phyloP scores from a whole-genome alignment of 192 early-diverging fungal genomes.

The Helicostylum pulchrum region DNA sequence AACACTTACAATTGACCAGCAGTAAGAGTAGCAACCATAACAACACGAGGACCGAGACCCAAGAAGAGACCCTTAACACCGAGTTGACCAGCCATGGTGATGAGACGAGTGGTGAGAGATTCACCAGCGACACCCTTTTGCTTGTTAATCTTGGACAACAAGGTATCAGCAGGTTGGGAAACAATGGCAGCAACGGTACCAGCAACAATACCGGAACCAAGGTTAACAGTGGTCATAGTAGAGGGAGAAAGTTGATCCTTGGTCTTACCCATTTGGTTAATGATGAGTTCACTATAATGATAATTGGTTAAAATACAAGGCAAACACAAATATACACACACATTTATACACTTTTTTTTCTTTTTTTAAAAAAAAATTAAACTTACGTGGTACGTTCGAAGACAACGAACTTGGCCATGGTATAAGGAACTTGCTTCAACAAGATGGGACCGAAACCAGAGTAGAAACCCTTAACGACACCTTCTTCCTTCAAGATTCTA shows the following conservation, averaged over 20 bases:
- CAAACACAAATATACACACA: background rate
- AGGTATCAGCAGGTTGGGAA: slow-evolving; percentile 68
- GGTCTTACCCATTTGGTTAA: slow-evolving; percentile 37
- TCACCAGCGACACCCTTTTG: slow-evolving; percentile 55
- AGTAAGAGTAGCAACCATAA: slow-evolving; percentile 67
- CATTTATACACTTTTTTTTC: background rate
- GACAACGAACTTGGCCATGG: slow-evolving; percentile 77
- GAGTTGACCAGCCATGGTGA: slow-evolving; percentile 33
- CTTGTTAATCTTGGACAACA: slow-evolving; percentile 75
- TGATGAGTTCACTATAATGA: slow-evolving; percentile 44
- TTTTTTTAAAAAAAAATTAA: slow-evolving; percentile 2
- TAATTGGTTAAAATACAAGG: background rate
- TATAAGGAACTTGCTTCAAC: slow-evolving; percentile 78
- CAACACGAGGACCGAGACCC: slow-evolving; percentile 63
- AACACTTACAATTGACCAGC: slow-evolving; percentile 52
- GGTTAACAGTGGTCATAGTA: slow-evolving; percentile 48
- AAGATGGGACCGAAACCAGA: slow-evolving; percentile 76
- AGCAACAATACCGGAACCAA: slow-evolving; percentile 61
- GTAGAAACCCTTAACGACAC: slow-evolving; percentile 66
- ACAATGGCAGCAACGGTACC: slow-evolving; percentile 66
- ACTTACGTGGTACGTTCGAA: slow-evolving; percentile 53
- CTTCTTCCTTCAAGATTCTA: slow-evolving; percentile 61
- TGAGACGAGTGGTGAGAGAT: slow-evolving; percentile 53
- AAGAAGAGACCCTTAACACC: slow-evolving; percentile 58
- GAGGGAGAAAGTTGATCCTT: slow-evolving; percentile 42